These are phyloP conservation scores for Coemansia pectinata DNA, from an alignment of 192 early-diverging fungal genomes.

Conservation along the genomic window DNA sequence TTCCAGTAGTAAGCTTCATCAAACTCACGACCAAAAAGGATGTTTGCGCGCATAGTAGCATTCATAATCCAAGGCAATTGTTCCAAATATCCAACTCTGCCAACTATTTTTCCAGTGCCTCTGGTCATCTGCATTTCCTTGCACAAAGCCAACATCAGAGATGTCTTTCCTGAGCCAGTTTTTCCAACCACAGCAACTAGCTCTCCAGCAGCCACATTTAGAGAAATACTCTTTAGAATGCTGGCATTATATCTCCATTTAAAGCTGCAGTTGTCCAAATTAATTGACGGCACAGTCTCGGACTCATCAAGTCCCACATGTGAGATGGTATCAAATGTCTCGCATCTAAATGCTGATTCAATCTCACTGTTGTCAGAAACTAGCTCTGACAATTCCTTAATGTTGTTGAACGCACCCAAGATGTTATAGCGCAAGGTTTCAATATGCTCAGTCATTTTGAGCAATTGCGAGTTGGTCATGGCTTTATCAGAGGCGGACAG, in stretches of 20 bases:
- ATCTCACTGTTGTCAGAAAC: neutral
- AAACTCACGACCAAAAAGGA: too few species aligned
- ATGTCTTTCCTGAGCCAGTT: slow-evolving; percentile 78
- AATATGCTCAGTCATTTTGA: neutral
- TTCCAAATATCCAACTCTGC: slow-evolving; percentile 70
- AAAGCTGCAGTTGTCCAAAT: slow-evolving; percentile 1
- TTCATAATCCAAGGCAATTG: slow-evolving; percentile 57
- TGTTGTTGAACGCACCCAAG: neutral
- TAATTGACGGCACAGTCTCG: neutral
- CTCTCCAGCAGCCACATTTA: slow-evolving; percentile 53
- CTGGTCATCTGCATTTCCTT: slow-evolving; percentile 65
- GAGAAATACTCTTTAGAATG: slow-evolving; percentile 40
- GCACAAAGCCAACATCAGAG: slow-evolving; percentile 71
- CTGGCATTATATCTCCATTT: neutral
- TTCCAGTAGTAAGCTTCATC: neutral
- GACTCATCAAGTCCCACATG: neutral
- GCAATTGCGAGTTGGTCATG: slow-evolving; percentile 4
- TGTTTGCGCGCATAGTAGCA: too few species aligned
- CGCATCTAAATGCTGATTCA: neutral
- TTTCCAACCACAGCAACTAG: slow-evolving; percentile 76
- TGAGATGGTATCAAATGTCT: neutral
- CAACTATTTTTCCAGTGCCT: slow-evolving; percentile 57
- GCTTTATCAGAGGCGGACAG: neutral
- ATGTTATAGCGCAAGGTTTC: neutral
- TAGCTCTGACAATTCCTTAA: neutral